These are phyloP conservation scores for Benincasa hispida DNA, from an alignment of 306 rosid genomes.

Conservation along the genomic window DNA sequence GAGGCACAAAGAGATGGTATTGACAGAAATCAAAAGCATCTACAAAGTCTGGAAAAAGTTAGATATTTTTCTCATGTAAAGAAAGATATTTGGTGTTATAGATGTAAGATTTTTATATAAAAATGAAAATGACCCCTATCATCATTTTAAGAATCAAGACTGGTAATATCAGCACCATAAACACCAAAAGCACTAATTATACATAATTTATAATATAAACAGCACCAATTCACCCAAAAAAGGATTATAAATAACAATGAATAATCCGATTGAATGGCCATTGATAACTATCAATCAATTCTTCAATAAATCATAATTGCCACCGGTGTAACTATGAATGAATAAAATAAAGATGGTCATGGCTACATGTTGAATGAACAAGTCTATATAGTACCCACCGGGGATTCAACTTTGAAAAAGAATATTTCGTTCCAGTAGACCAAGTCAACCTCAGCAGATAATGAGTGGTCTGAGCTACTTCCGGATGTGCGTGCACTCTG, in stretches of 20 bases:
- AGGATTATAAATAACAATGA: neutral
- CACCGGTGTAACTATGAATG: neutral
- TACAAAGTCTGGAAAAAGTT: neutral
- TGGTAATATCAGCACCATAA: neutral
- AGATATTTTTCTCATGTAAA: neutral
- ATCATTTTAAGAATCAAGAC: neutral
- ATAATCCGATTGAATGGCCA: neutral
- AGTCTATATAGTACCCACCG: conserved; percentile 27
- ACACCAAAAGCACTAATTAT: neutral
- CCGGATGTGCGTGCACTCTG: conserved; percentile 92
- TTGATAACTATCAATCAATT: neutral
- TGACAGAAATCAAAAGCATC: neutral
- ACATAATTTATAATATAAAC: neutral
- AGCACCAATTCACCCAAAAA: neutral
- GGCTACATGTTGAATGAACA: neutral
- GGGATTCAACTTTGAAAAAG: conserved; percentile 83
- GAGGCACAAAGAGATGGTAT: neutral
- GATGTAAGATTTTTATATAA: neutral
- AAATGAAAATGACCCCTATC: neutral
- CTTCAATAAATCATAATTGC: neutral
- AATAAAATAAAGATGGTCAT: neutral
- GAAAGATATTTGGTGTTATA: neutral
- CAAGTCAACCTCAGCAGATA: conserved; percentile 45
- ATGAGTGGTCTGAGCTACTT: conserved; percentile 35
- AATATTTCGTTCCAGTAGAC: conserved; percentile 92